Conservation (phyloP, 306 rosid genomes). For the Cucurbita argyrosperma region DNA sequence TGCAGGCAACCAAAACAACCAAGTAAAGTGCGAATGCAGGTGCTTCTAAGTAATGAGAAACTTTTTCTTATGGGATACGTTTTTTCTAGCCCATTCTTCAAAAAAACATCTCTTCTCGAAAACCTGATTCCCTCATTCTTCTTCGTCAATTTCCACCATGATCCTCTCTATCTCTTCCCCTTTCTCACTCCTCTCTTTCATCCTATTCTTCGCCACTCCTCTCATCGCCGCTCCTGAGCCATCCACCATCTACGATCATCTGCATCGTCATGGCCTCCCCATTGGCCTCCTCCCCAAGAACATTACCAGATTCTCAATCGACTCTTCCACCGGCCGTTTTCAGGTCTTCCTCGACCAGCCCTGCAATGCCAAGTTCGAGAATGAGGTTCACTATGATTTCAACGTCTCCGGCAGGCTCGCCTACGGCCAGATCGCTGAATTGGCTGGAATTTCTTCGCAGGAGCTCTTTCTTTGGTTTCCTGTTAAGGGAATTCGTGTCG, state of each 20-base stretch:
- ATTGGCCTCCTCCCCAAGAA: constrained; percentile 66
- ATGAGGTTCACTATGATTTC: constrained; percentile 61
- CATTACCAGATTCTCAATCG: constrained; percentile 32
- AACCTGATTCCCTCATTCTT: neutral
- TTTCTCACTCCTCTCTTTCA: neutral
- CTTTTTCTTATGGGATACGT: too few species aligned
- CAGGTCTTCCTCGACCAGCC: constrained; percentile 44
- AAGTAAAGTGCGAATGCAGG: too few species aligned
- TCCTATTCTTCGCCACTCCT: constrained; percentile 1
- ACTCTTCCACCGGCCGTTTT: constrained; percentile 27
- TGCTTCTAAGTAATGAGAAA: too few species aligned
- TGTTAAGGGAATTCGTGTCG: constrained; percentile 69
- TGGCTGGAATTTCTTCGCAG: constrained; percentile 69
- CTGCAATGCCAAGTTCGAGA: constrained; percentile 85
- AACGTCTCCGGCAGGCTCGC: constrained; percentile 44
- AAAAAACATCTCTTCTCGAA: too few species aligned
- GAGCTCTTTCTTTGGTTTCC: constrained; percentile 84
- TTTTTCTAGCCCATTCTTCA: too few species aligned
- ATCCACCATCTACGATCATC: constrained; percentile 50
- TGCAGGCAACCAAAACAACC: too few species aligned
- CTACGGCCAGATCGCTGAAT: constrained; percentile 43
- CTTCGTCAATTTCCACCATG: neutral
- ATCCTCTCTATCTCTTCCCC: neutral
- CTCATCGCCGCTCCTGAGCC: constrained; percentile 6
- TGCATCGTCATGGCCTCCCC: constrained; percentile 59